Percentiles rank a stretch among this genome's conserved stretches.
These are phyloP conservation scores for Ceratobasidium sp. DNA, from an alignment of 1,284 basidiomycete genomes.

Conservation along the genomic window DNA sequence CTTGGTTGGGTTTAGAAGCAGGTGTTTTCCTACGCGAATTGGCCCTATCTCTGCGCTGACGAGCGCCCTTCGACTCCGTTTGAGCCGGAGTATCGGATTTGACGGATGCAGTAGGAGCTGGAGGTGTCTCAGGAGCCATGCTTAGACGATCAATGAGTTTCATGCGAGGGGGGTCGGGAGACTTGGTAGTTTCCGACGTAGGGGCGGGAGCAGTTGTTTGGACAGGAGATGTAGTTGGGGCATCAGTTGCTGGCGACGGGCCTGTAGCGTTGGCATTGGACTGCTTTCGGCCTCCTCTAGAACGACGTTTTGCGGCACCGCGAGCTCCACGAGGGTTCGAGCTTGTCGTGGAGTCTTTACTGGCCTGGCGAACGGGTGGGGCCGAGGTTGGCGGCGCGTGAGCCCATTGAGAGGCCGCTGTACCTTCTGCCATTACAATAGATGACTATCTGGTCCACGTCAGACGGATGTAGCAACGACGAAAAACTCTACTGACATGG, in stretches of 20 bases:
- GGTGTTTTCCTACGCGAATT: conserved; percentile 19
- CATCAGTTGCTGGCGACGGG: conserved; percentile 2
- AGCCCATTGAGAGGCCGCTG: conserved; percentile 40
- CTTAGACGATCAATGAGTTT: conserved; percentile 37
- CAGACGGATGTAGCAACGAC: conserved; percentile 1
- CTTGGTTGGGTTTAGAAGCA: conserved; percentile 27
- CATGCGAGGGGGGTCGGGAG: conserved; percentile 15
- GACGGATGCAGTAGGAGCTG: conserved; percentile 15
- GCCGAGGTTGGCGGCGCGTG: conserved; percentile 10
- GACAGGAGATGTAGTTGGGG: background rate
- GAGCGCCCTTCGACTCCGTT: conserved; percentile 25
- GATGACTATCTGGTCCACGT: conserved; percentile 3
- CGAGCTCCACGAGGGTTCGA: background rate
- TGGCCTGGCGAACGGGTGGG: conserved; percentile 23
- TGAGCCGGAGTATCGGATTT: conserved; percentile 30
- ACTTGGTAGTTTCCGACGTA: conserved; percentile 3
- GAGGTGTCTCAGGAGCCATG: conserved; percentile 4
- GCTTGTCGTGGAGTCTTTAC: conserved; percentile 21
- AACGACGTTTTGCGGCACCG: background rate
- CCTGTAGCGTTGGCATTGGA: background rate
- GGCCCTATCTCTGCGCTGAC: conserved; percentile 14
- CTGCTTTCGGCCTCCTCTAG: conserved; percentile 9
- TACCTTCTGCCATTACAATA: conserved; percentile 36
- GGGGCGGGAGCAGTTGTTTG: conserved; percentile 6
- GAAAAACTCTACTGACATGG: conserved; percentile 31